Conservation (phyloP, 495 filamentous ascomycete genomes). For the Annulohypoxylon maeteangense region DNA sequence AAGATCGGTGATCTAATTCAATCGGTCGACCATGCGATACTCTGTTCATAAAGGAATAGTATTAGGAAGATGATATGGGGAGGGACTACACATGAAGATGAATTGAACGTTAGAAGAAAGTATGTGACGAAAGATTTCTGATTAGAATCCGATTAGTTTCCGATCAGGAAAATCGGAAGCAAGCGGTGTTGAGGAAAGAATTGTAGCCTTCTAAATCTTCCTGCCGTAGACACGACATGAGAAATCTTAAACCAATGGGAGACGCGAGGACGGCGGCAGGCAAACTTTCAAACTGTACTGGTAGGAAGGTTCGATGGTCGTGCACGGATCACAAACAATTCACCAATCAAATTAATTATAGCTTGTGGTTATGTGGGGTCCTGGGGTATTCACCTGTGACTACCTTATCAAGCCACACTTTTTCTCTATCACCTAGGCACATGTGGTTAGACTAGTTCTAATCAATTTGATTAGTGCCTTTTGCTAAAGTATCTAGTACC, state of each 20-base stretch:
- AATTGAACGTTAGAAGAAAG: neutral
- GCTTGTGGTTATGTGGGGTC: neutral
- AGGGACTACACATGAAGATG: neutral
- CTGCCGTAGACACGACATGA: constrained; percentile 22
- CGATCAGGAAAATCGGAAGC: constrained; percentile 4
- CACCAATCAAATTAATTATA: neutral
- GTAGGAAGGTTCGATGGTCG: neutral
- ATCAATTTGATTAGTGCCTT: neutral
- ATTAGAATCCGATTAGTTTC: neutral
- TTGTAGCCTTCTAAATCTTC: constrained; percentile 35
- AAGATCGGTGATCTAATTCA: constrained; percentile 7
- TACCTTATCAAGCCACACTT: constrained; percentile 4
- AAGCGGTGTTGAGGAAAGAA: constrained; percentile 24
- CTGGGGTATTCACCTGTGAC: neutral
- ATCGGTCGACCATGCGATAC: constrained; percentile 9
- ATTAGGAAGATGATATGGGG: neutral
- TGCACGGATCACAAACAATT: neutral
- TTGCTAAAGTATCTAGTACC: neutral
- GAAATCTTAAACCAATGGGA: constrained; percentile 38
- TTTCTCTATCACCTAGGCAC: neutral
- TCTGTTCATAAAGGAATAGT: neutral
- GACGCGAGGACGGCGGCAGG: constrained; percentile 32
- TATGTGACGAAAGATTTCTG: constrained; percentile 1
- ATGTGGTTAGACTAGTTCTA: neutral
- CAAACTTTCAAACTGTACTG: no score